Conservation (phyloP, 768 basidiomycete genomes). For the Butyriboletus loyo region DNA sequence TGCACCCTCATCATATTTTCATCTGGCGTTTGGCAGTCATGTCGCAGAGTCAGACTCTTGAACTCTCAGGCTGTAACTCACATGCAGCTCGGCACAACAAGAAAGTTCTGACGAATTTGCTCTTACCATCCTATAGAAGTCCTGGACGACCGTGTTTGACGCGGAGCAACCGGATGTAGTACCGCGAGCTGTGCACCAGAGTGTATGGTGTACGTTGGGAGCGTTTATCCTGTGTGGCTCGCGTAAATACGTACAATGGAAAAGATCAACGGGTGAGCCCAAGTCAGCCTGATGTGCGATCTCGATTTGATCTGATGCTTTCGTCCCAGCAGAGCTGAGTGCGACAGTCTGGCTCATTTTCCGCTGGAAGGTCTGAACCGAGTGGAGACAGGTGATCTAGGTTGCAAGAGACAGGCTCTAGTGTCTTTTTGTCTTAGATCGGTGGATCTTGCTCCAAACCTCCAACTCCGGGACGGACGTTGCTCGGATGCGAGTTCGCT, state of each 20-base stretch:
- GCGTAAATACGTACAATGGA: no score
- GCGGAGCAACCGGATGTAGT: background rate
- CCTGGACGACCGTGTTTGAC: background rate
- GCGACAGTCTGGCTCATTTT: background rate
- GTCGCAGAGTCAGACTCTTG: background rate
- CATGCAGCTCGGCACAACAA: background rate
- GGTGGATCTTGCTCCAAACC: background rate
- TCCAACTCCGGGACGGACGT: background rate
- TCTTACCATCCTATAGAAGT: background rate
- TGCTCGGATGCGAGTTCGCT: background rate
- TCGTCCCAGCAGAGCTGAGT: background rate
- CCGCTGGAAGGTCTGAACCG: background rate
- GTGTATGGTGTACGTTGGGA: background rate
- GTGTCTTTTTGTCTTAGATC: background rate
- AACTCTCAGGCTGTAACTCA: background rate
- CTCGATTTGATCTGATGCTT: background rate
- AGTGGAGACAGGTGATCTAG: background rate
- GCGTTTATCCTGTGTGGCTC: no score
- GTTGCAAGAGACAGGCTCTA: background rate
- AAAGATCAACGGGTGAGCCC: no score
- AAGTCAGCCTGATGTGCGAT: no score
- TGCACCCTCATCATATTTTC: no score
- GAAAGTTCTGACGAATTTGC: background rate
- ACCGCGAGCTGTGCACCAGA: background rate
- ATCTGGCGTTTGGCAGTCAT: background rate